Evolutionary conservation across 2,329 filamentous ascomycete genomes (phyloP), one percentile per base, ranked within the genome.

Genomic region (Hymenoscyphus albidus): DNA sequence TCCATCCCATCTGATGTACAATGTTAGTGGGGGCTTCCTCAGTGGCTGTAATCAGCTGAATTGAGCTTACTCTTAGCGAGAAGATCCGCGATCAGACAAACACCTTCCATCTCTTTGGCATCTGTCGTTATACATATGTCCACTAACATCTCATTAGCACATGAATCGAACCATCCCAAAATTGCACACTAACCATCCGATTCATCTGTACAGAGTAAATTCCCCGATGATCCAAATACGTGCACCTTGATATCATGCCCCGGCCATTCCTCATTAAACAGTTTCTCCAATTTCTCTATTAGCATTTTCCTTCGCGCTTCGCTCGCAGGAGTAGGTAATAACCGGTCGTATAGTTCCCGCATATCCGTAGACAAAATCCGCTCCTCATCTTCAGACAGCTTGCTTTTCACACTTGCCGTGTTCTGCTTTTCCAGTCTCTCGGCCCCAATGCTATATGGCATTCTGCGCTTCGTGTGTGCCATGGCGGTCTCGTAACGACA

Each of bases 201-300:
- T 75, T 97, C 93, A 77, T 92, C 93, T 40, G 94, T 97, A 78
- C 93, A 97, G 64, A 99, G 81, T 76, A 95, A 80, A 77, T 99
- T 99, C 58, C 95, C 95, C 4, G 95, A 98, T 5, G 95, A 98
- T n/a, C 95, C 95, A 83, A 99, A 99, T 16, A 98, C 87, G 76
- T 95, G 89, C 42, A 97, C 95, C 70, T 86, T 88, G 74, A 97
- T 97, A 67, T 96, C 85, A 73, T 92, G 89, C 0, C 91, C 92
- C 0, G 95, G 95, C 92, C 94, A 99, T 75, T 96, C 88, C 7
- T 91, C 85, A 73, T 96, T 95, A 75, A 99, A 87, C 51, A 98
- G 86, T 70, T 85, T 88, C 77, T 97, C 91, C 73, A 99, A 80
- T 79, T 98, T 99, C 70, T 83, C 81, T n/a, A 97, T 87, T 71